Evolutionary conservation across 805 yeast genomes (phyloP).

Genomic region (Wickerhamiella nectarea): DNA sequence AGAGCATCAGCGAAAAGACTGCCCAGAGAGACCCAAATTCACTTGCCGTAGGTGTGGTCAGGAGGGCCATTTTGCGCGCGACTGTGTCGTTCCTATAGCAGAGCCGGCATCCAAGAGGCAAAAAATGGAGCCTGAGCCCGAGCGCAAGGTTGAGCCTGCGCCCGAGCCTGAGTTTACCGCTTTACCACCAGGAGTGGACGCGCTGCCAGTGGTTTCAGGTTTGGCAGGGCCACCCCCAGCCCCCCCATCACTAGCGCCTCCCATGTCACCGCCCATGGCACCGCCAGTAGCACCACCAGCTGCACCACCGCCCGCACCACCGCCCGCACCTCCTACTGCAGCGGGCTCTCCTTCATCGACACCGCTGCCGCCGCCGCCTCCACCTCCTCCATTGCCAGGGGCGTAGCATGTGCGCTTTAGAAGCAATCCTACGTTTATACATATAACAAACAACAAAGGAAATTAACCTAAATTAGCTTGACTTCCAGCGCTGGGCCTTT

Average conservation of each 20-base stretch:
- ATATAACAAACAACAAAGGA: too few relatives aligned
- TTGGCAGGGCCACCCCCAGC: neutral
- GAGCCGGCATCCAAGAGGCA: slow-evolving; percentile 29
- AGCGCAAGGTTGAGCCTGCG: neutral
- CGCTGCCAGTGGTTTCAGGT: neutral
- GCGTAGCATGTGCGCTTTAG: too few relatives aligned
- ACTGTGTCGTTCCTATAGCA: slow-evolving; percentile 48
- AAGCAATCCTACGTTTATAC: too few relatives aligned
- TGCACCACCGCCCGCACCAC: slow-evolving; percentile 18
- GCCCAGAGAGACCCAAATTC: slow-evolving; percentile 36
- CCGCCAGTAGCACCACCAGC: slow-evolving; percentile 6
- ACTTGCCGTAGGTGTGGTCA: slow-evolving; percentile 70
- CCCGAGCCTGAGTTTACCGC: neutral
- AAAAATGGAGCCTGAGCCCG: neutral
- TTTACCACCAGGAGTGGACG: neutral
- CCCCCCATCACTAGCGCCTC: slow-evolving; percentile 5
- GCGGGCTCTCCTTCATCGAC: slow-evolving; percentile 16
- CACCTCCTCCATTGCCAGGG: slow-evolving; percentile 13
- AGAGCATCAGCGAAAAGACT: slow-evolving; percentile 52
- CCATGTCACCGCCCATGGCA: slow-evolving; percentile 8
- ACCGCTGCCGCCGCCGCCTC: slow-evolving; percentile 24
- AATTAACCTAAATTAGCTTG: neutral
- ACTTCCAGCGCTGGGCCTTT: neutral
- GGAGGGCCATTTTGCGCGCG: slow-evolving; percentile 77
- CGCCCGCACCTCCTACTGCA: slow-evolving; percentile 23